phyloP scores from a whole-genome alignment of 2,329 filamentous ascomycete genomes.

The Colletotrichum abscissum region DNA sequence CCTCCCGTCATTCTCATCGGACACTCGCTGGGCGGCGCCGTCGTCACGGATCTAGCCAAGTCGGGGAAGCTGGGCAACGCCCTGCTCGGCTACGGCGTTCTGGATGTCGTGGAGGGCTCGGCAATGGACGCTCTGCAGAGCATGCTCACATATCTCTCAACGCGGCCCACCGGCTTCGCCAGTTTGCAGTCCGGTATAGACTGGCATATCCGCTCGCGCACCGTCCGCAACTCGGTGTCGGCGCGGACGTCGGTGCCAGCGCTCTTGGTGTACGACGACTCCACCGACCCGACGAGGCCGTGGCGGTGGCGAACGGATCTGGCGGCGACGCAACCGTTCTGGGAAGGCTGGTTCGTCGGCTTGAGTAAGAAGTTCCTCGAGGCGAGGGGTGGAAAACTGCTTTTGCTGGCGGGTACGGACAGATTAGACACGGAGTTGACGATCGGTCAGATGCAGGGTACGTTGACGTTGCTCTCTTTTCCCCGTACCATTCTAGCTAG shows the following conservation, averaged over 20 bases:
- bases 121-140: conserved; percentile 94
- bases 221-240: conserved; percentile 84
- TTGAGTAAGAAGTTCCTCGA: conserved; percentile 89
- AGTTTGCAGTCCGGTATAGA: conserved; percentile 84
- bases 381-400: conserved; percentile 83
- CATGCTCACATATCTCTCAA: conserved; percentile 93
- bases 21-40: conserved; percentile 92
- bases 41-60: conserved; percentile 85
- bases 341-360: conserved; percentile 93
- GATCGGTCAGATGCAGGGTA: conserved; percentile 97
- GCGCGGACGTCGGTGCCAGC: conserved; percentile 89
- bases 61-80: conserved; percentile 72
- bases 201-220: conserved; percentile 92
- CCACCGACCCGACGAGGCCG: conserved; percentile 52
- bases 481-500: not conserved
- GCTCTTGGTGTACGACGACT: conserved; percentile 67
- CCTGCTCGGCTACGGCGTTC: conserved; percentile 85
- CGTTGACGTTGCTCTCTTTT: conserved; percentile 36
- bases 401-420: conserved; percentile 90
- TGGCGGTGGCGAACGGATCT: conserved; percentile 93
- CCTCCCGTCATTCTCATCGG: conserved; percentile 87
- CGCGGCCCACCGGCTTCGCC: conserved; percentile 82
- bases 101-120: conserved; percentile 96
- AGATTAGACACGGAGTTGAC: conserved; percentile 90
- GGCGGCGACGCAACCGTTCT: conserved; percentile 85